Conservation (phyloP, 169 alveolate species). For the Eimeria necatrix region DNA sequence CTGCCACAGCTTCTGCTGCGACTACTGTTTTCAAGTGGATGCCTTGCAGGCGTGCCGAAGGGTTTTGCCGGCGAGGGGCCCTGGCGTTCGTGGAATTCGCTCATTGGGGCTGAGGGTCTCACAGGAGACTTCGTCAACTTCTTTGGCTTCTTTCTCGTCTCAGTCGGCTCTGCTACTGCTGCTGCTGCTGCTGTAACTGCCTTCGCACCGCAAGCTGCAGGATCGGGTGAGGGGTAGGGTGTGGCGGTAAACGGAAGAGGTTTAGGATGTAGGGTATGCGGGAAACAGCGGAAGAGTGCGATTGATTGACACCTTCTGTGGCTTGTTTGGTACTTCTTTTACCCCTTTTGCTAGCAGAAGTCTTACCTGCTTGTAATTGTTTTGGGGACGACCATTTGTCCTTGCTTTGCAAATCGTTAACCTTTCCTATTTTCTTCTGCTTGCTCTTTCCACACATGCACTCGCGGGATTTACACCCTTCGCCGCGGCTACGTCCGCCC, state of each 20-base stretch:
- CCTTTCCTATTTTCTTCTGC: too few species aligned
- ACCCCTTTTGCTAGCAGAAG: too few species aligned
- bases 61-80: slow-evolving; percentile 50
- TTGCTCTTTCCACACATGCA: too few species aligned
- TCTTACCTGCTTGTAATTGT: too few species aligned
- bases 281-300: neutral
- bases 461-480: too few species aligned
- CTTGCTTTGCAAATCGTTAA: too few species aligned
- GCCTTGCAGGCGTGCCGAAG: slow-evolving; percentile 60
- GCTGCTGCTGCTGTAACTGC: slow-evolving; percentile 56
- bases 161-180: slow-evolving; percentile 40
- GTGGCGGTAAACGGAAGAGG: neutral
- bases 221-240: slow-evolving; percentile 23
- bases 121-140: neutral
- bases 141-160: neutral
- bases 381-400: too few species aligned
- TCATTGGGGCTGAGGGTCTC: neutral
- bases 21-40: neutral
- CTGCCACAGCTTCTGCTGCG: neutral
- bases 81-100: slow-evolving; percentile 10
- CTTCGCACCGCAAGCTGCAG: slow-evolving; percentile 66
- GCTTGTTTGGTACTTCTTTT: too few species aligned
- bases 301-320: too few species aligned
- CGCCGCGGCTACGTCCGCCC: too few species aligned
- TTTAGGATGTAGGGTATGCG: neutral